Conservation (phyloP, 148 eudicot genomes). For the Linanthus parryae region DNA sequence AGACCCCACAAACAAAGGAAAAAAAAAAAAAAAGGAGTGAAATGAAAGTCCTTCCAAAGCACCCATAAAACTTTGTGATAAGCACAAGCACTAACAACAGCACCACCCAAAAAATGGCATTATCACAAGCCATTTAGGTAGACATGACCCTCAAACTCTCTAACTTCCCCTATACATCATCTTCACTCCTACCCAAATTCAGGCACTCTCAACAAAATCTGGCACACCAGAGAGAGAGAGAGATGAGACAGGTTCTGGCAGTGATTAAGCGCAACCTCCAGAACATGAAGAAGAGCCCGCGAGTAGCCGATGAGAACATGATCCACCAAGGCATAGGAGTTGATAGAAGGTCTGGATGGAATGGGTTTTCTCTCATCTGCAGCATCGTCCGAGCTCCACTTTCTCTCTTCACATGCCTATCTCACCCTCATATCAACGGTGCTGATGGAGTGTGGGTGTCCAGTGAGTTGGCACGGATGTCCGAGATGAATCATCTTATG, state of each 20-base stretch:
- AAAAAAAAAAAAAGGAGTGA: background rate
- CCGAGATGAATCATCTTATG: constrained; percentile 75
- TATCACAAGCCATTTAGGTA: constrained; percentile 7
- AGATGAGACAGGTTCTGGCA: constrained; percentile 26
- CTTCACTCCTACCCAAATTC: background rate
- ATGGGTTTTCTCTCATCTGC: constrained; percentile 32
- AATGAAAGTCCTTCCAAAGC: constrained; percentile 12
- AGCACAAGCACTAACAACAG: constrained; percentile 23
- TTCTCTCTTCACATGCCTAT: constrained; percentile 51
- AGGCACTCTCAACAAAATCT: background rate
- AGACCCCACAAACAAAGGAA: constrained; percentile 11
- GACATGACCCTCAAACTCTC: background rate
- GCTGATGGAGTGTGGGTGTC: constrained; percentile 59
- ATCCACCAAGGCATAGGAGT: constrained; percentile 15
- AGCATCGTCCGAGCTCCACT: constrained; percentile 39
- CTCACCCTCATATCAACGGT: constrained; percentile 31
- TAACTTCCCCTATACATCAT: background rate
- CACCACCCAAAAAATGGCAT: constrained; percentile 18
- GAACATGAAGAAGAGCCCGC: constrained; percentile 43
- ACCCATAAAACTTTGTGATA: constrained; percentile 23
- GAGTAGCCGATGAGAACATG: constrained; percentile 67
- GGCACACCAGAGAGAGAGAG: background rate
- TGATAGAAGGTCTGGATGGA: constrained; percentile 21
- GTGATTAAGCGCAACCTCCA: constrained; percentile 25
- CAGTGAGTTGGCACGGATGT: constrained; percentile 35